Evolutionary conservation across 2,329 filamentous ascomycete genomes (phyloP), one percentile per base, ranked within the genome.

Genomic region (Gaeumannomyces sp.): DNA sequence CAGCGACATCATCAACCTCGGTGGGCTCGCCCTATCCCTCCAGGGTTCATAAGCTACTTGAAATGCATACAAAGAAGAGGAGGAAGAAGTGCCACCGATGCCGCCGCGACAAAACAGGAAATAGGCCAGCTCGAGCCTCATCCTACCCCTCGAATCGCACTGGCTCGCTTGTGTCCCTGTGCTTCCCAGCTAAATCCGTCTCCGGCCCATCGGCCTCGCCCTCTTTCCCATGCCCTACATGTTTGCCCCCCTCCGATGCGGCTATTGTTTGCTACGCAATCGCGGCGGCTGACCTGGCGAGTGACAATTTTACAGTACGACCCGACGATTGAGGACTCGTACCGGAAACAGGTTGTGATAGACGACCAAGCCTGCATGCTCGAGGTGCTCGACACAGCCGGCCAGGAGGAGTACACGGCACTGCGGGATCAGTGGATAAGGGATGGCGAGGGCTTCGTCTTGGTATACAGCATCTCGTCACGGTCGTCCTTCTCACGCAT

Each of bases 391-490:
- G 95, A 99, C 79, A 99, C 95, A 64, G 95, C 95, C 63, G 95
- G 95, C 65, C 95, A 99, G 77, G 95, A 99, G 80, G 95, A 99
- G 80, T 99, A 98, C 79, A 97, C 94, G 68, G 95, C 95, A 60
- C 81, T 98, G 72, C 86, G 95, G 73, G 95, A 98, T 76, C 95
- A 98, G 81, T 98, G 94, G 94, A 98, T 98, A 76, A 88, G 95
- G 71, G 94, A 98, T 74, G 94, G 95, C 70, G 95, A 99, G 77
- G 95, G 95, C 27, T 98, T 98, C 75, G 92, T 99, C 35, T 84
- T 99, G 67, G 95, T 99, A 69, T 98, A 99, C 83, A 97, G 93
- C 81, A 98, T 99, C 78, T 97, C 95, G 19, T 98, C 94, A 63
- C 90, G 95, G 73, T 93, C 93, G 45, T 98, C 94, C 27, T 98